Percentiles rank a stretch among this genome's conserved stretches.
phyloP scores from a whole-genome alignment of 805 yeast genomes.

The Tetrapisispora taiwanensis region DNA sequence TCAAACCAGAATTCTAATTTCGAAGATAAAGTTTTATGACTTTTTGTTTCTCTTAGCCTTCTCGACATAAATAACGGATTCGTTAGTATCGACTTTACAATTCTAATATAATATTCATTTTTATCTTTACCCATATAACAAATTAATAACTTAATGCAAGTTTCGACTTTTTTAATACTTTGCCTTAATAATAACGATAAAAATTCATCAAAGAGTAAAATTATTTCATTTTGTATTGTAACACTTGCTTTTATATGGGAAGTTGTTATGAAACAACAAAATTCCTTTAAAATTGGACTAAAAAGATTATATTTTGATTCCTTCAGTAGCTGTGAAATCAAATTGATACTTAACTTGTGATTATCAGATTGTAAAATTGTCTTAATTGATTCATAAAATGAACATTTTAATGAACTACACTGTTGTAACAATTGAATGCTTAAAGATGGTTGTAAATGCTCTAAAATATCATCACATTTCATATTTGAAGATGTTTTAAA shows the following conservation, averaged over 20 bases:
- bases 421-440: neutral
- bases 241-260: neutral
- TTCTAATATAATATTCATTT: neutral
- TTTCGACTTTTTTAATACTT: neutral
- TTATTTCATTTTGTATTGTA: neutral
- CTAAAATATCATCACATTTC: neutral
- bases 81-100: neutral
- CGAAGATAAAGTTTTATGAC: neutral
- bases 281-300: neutral
- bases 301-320: neutral
- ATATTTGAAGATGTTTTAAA: neutral
- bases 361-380: neutral
- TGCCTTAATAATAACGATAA: neutral
- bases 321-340: neutral
- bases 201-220: neutral
- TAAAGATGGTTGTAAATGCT: neutral
- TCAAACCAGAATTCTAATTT: neutral
- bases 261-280: neutral
- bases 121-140: neutral
- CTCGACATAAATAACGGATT: neutral
- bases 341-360: neutral
- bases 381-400: neutral
- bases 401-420: neutral
- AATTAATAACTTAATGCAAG: neutral
- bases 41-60: neutral